Conservation (phyloP, 352 stramenopile genomes). For the Phytophthora lateralis region DNA sequence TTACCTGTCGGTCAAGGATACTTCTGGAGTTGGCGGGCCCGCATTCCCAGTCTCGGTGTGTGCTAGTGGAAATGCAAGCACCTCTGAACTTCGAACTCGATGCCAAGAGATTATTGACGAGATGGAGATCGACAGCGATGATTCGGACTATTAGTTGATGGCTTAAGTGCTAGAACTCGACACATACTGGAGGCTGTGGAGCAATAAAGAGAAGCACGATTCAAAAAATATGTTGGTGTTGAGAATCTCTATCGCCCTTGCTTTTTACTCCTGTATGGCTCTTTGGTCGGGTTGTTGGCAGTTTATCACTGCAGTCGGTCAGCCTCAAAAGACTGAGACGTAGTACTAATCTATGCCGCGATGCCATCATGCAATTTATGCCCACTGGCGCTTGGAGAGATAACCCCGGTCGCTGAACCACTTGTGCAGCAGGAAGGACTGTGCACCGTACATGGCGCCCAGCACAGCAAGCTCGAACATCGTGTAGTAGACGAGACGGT, state of each 20-base stretch:
- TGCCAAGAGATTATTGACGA: slow-evolving; percentile 45
- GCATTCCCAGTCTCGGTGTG: slow-evolving; percentile 33
- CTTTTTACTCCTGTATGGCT: slow-evolving; percentile 7
- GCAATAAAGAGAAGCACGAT: slow-evolving; percentile 2
- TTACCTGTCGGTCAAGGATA: slow-evolving; percentile 41
- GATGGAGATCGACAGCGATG: slow-evolving; percentile 32
- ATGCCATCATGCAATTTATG: slow-evolving; percentile 31
- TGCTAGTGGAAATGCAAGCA: slow-evolving; percentile 16
- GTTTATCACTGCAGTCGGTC: slow-evolving; percentile 1
- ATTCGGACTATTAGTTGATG: slow-evolving; percentile 15
- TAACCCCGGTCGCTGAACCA: slow-evolving; percentile 84
- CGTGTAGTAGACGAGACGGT: slow-evolving; percentile 81
- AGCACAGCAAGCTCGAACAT: slow-evolving; percentile 69
- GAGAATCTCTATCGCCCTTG: slow-evolving; percentile 27
- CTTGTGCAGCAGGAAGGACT: slow-evolving; percentile 85
- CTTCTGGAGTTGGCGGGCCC: not conserved
- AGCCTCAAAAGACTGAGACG: slow-evolving; percentile 13
- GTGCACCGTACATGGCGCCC: slow-evolving; percentile 69
- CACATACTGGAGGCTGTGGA: no score
- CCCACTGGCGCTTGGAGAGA: slow-evolving; percentile 75
- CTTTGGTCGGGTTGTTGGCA: slow-evolving; percentile 15
- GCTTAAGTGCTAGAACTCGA: slow-evolving; percentile 5
- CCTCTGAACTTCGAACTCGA: slow-evolving; percentile 15
- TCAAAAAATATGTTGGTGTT: slow-evolving; percentile 25
- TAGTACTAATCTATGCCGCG: slow-evolving; percentile 6